These are phyloP conservation scores for Aspergillus pseudoterreus DNA, from an alignment of 2,329 filamentous ascomycete species.

Conservation along the genomic window DNA sequence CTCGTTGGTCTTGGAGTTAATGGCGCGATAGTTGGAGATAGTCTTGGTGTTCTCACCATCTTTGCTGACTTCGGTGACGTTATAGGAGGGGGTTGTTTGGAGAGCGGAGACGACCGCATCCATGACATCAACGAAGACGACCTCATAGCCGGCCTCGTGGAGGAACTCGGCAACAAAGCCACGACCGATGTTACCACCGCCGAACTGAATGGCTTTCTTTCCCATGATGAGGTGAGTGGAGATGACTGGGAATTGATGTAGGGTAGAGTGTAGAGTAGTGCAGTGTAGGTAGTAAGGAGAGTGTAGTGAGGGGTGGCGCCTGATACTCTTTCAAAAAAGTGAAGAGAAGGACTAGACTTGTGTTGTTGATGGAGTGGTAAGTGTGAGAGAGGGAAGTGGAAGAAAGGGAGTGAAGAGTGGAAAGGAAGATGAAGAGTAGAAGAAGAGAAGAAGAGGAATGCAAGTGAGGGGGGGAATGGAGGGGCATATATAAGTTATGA, in stretches of 20 bases:
- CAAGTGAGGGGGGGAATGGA: neutral
- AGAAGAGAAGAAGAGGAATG: neutral
- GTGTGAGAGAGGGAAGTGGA: constrained; percentile 4
- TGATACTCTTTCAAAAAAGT: neutral
- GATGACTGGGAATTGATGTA: neutral
- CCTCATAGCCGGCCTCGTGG: constrained; percentile 90
- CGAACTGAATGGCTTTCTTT: constrained; percentile 78
- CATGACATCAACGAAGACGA: constrained; percentile 94
- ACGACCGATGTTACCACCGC: constrained; percentile 81
- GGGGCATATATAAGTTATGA: neutral
- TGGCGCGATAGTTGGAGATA: constrained; percentile 93
- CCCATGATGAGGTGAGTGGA: constrained; percentile 27
- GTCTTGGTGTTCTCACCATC: constrained; percentile 76
- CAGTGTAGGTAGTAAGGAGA: constrained; percentile 1
- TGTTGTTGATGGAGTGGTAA: neutral
- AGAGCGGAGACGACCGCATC: constrained; percentile 76
- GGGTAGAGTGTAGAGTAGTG: neutral
- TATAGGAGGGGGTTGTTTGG: constrained; percentile 73
- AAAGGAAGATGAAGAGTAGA: neutral
- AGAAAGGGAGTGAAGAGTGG: neutral
- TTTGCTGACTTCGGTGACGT: constrained; percentile 85
- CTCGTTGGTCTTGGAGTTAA: constrained; percentile 89
- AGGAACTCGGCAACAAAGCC: constrained; percentile 89
- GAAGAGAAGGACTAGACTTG: no score
- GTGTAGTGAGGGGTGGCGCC: neutral